These are phyloP conservation scores for Venturia effusa DNA, from an alignment of 2,329 filamentous ascomycete genomes.

Conservation along the genomic window DNA sequence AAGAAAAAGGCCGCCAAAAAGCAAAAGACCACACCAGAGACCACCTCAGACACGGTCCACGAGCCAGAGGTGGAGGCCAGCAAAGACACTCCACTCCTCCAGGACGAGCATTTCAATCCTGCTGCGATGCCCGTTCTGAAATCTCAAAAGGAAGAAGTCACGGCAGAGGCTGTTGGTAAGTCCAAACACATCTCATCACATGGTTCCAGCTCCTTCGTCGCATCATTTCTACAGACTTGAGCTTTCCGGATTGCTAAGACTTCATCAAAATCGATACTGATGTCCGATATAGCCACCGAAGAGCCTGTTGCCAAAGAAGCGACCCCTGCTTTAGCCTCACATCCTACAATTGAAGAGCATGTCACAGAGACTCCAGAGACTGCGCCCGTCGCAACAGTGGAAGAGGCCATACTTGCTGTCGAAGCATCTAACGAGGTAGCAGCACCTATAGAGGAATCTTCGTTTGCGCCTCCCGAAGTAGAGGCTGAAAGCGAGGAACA, in stretches of 20 bases:
- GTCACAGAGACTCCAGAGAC: constrained; percentile 16
- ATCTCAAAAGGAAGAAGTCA: neutral
- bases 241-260: neutral
- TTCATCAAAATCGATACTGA: neutral
- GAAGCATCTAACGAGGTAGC: neutral
- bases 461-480: neutral
- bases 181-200: neutral
- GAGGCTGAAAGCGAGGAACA: neutral
- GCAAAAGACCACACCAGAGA: neutral
- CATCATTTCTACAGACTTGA: no score
- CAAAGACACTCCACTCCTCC: neutral
- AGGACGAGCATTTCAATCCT: neutral
- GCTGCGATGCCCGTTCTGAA: neutral
- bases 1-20: neutral
- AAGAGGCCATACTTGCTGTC: neutral
- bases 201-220: neutral
- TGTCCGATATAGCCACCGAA: neutral
- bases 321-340: neutral
- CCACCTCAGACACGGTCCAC: no score
- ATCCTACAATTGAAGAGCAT: constrained; percentile 16
- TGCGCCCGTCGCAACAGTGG: neutral
- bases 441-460: neutral
- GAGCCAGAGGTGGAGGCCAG: neutral
- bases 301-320: neutral
- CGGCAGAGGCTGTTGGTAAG: neutral